Percentiles rank a stretch among this genome's conserved stretches.
Evolutionary conservation across 345 rosid species (phyloP).

Genomic region (Populus pruinosa): DNA sequence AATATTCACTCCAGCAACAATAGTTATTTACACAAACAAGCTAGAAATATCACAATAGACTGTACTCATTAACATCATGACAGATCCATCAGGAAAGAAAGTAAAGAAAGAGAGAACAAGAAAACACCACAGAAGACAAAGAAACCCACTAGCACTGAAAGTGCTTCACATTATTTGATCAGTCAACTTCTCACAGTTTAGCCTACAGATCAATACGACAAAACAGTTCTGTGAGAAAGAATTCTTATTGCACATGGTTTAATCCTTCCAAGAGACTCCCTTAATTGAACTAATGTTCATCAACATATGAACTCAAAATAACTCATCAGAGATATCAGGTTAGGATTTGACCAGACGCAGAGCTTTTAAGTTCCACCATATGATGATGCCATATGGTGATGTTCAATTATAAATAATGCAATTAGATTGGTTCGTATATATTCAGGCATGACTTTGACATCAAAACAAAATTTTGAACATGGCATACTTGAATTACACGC

Average conservation of each 20-base stretch:
- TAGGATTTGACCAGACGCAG: background rate
- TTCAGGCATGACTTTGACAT: background rate
- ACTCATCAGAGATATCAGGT: background rate
- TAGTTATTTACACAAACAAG: background rate
- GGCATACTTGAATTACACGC: constrained; percentile 78
- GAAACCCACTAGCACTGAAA: too few species aligned
- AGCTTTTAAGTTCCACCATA: background rate
- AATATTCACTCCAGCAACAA: background rate
- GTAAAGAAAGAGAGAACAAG: too few species aligned
- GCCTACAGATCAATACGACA: too few species aligned
- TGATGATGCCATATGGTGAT: background rate
- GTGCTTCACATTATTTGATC: too few species aligned
- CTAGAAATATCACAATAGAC: too few species aligned
- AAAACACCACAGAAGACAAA: too few species aligned
- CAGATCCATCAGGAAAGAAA: too few species aligned
- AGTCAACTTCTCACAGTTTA: too few species aligned
- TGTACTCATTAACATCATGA: too few species aligned
- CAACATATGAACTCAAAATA: background rate
- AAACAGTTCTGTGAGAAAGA: background rate
- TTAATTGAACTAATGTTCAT: background rate
- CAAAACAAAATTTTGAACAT: background rate
- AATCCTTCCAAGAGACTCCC: background rate
- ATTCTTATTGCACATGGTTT: background rate
- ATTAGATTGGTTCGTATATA: background rate
- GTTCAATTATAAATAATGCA: background rate